These are phyloP conservation scores for Lachancea quebecensis DNA, from an alignment of 805 yeast genomes.

Conservation along the genomic window DNA sequence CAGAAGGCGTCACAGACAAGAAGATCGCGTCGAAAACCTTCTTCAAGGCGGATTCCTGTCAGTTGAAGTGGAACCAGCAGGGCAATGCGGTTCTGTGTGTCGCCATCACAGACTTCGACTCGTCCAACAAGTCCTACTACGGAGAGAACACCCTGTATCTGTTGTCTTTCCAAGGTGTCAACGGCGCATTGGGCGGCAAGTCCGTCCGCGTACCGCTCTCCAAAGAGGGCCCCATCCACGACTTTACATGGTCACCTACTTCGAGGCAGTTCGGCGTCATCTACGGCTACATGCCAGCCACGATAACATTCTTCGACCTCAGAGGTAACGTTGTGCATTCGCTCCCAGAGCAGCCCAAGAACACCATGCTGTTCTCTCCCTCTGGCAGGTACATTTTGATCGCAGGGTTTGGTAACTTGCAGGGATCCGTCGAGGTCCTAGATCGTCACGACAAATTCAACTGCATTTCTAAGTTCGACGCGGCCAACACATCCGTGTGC, in stretches of 20 bases:
- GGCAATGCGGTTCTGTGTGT: constrained; percentile 93
- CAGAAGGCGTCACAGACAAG: constrained; percentile 39
- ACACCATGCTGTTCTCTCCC: constrained; percentile 87
- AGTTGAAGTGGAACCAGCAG: constrained; percentile 84
- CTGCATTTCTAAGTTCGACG: constrained; percentile 76
- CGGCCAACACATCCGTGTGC: constrained; percentile 92
- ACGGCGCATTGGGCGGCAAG: constrained; percentile 84
- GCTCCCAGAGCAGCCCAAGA: constrained; percentile 80
- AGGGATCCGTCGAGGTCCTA: constrained; percentile 91
- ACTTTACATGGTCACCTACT: constrained; percentile 94
- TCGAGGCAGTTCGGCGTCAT: constrained; percentile 96
- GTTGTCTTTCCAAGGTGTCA: constrained; percentile 39
- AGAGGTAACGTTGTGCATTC: constrained; percentile 83
- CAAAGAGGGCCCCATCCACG: constrained; percentile 95
- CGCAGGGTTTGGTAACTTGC: constrained; percentile 97
- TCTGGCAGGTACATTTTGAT: constrained; percentile 85
- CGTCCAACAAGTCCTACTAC: constrained; percentile 88
- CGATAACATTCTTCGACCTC: constrained; percentile 88
- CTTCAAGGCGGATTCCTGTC: constrained; percentile 93
- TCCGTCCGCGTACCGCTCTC: constrained; percentile 83
- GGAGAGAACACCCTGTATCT: constrained; percentile 92
- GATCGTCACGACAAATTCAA: constrained; percentile 83
- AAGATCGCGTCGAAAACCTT: constrained; percentile 83
- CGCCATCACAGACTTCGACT: constrained; percentile 93
- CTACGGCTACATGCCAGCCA: constrained; percentile 96